Evolutionary conservation across 129 eudicot genomes (phyloP), one percentile per base, ranked within the genome.

Genomic region (Gnaphalium uliginosum): DNA sequence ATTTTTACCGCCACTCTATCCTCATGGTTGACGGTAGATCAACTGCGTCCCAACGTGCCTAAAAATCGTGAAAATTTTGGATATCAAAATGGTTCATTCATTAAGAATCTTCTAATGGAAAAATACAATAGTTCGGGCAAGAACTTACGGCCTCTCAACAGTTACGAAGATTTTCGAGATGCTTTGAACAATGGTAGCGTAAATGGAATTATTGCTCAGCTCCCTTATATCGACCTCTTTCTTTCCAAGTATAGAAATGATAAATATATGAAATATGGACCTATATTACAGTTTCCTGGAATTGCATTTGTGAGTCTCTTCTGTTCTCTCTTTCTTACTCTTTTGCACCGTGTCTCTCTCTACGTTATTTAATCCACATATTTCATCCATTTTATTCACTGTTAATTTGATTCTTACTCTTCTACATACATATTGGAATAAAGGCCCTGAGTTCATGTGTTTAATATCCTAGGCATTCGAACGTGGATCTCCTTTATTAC

Each of bases 211-310:
- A 14, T 35, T 18, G 81, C 26, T 57, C 60, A 68, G 46, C 75
- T 77, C 27, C 81, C 81, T 0, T 76, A 76, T 26, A 35, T 76
- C 15, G 75, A 77, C 9, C 68, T 77, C 46, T 77, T 68, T 39
- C 81, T 68, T 68, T 15, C 75, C 4, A 77, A 68, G 75, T 68
- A 56, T 54, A 69, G 75, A 15, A 66, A 74, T 6, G 46, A 76
- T 18, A 46, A 68, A 14, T 77, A 56, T 74, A 77, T 26, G 60
- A 77, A 77, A 62, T 17, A 30, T 37, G 81, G 81, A 25, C 81
- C 81, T 0, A 76, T 76, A 67, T 37, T 54, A 23, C 81, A 77
- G 56, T 74, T 66, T 56, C 46, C 81, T 56, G 81, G 81, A 77
- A 56, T 68, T 39, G 69, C 75, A 57, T 77, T 77, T 56, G 81